A percentile compares a stretch with the other conserved stretches of the same genome.
These are phyloP conservation scores for Termitomyces bulborhizus DNA, from an alignment of 768 basidiomycete genomes.

Conservation along the genomic window DNA sequence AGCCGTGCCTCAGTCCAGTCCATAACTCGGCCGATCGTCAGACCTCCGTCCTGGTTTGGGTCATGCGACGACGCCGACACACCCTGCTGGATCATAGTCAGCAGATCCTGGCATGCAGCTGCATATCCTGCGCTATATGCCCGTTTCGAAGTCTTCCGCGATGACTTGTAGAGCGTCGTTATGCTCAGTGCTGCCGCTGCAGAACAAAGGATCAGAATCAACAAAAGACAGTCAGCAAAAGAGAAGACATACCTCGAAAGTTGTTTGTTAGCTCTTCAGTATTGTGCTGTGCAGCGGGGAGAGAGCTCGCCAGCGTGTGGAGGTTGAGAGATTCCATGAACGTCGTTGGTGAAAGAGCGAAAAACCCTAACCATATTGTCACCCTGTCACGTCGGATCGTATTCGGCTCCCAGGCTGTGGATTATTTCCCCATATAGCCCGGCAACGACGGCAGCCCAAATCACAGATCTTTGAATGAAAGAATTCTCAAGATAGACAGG, in stretches of 20 bases:
- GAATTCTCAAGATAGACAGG: too few relatives aligned
- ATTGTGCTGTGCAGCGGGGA: constrained; percentile 67
- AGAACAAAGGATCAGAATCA: background rate
- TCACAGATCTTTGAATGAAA: too few relatives aligned
- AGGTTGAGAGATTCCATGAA: constrained; percentile 81
- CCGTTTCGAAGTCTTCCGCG: constrained; percentile 67
- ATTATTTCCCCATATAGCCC: too few relatives aligned
- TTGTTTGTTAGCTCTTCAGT: constrained; percentile 79
- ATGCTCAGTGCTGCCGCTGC: constrained; percentile 79
- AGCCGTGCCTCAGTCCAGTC: constrained; percentile 81
- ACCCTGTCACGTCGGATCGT: background rate
- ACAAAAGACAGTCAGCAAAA: constrained; percentile 15
- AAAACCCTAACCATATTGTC: constrained; percentile 7
- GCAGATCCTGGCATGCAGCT: constrained; percentile 71
- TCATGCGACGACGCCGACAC: constrained; percentile 47
- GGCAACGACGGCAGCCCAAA: too few relatives aligned
- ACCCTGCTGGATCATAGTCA: constrained; percentile 79
- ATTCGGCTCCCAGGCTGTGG: too few relatives aligned
- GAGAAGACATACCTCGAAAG: constrained; percentile 55
- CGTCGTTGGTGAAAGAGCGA: constrained; percentile 8
- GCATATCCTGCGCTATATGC: constrained; percentile 81
- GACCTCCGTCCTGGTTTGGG: constrained; percentile 45
- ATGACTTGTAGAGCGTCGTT: constrained; percentile 79
- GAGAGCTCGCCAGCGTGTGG: constrained; percentile 70
- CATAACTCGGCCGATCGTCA: constrained; percentile 76